phyloP scores from a whole-genome alignment of 257 asterid species.

The Rhazya stricta region DNA sequence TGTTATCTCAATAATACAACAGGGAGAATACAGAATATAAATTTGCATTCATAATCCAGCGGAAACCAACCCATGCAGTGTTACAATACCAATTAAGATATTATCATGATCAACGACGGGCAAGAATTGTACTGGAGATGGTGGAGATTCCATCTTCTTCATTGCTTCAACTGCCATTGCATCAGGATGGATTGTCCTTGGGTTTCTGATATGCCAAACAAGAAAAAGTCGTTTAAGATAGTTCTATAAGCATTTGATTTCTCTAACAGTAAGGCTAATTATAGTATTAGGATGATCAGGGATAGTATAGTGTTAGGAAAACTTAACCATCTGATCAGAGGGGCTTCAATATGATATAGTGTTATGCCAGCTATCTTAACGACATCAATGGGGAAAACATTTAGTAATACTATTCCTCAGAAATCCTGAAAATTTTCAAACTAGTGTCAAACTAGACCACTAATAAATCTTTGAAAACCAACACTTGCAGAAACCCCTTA shows the following conservation, averaged over 20 bases:
- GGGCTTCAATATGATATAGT: background rate
- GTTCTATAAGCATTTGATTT: background rate
- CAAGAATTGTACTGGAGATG: slow-evolving; percentile 93
- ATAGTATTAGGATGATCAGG: background rate
- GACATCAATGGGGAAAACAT: background rate
- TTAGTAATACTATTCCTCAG: background rate
- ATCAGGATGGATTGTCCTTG: slow-evolving; percentile 73
- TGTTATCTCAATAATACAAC: background rate
- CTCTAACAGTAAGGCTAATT: background rate
- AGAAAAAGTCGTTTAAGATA: background rate
- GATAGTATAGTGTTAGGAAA: background rate
- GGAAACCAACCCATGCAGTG: slow-evolving; percentile 70
- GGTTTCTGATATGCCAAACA: slow-evolving; percentile 49
- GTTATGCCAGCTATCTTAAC: background rate
- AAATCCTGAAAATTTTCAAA: background rate
- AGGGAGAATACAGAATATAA: background rate
- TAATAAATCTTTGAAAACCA: background rate
- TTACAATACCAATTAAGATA: slow-evolving; percentile 72
- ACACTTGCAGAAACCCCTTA: background rate
- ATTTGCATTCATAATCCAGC: slow-evolving; percentile 29
- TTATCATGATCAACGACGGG: slow-evolving; percentile 62
- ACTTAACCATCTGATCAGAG: background rate
- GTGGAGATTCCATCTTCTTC: slow-evolving; percentile 95
- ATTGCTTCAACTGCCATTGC: slow-evolving; percentile 94
- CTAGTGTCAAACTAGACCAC: background rate